Evolutionary conservation across 2,329 filamentous ascomycete genomes (phyloP).

Genomic region (Colletotrichum chlorophyti): DNA sequence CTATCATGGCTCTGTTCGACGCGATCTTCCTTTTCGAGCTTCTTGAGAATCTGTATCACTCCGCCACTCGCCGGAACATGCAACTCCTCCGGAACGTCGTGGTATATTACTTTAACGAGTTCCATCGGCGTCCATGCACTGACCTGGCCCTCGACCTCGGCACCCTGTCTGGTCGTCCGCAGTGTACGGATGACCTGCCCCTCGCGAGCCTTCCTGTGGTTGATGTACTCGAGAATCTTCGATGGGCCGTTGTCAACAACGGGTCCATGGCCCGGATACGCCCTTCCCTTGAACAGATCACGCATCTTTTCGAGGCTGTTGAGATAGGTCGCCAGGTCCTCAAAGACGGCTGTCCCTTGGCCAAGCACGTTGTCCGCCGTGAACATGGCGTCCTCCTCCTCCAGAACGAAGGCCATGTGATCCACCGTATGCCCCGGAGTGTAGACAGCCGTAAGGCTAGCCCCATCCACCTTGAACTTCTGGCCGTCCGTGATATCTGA

Average conservation of each 20-base stretch:
- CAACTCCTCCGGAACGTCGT: conserved; percentile 76
- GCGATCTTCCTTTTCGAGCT: conserved; percentile 77
- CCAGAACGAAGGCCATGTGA: conserved; percentile 79
- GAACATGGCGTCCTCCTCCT: conserved; percentile 84
- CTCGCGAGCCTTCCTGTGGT: conserved; percentile 81
- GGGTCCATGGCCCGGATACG: conserved; percentile 88
- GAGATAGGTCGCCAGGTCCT: conserved; percentile 75
- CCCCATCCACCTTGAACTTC: conserved; percentile 63
- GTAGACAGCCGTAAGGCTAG: conserved; percentile 69
- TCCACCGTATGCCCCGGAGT: conserved; percentile 78
- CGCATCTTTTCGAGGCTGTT: conserved; percentile 74
- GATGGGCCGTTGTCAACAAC: conserved; percentile 75
- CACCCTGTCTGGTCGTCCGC: conserved; percentile 37
- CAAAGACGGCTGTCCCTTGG: conserved; percentile 86
- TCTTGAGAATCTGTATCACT: conserved; percentile 78
- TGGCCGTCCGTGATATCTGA: conserved; percentile 57
- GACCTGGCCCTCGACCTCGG: conserved; percentile 30
- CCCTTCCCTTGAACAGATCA: conserved; percentile 67
- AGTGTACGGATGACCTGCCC: conserved; percentile 76
- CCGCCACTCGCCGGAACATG: conserved; percentile 79
- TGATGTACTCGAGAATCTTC: conserved; percentile 83
- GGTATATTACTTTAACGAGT: conserved; percentile 88
- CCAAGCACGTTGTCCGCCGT: conserved; percentile 90
- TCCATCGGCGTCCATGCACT: conserved; percentile 75
- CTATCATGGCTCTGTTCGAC: conserved; percentile 50